phyloP scores from a whole-genome alignment of 2,329 filamentous ascomycete species.

The Chrysoporthe austroafricana region DNA sequence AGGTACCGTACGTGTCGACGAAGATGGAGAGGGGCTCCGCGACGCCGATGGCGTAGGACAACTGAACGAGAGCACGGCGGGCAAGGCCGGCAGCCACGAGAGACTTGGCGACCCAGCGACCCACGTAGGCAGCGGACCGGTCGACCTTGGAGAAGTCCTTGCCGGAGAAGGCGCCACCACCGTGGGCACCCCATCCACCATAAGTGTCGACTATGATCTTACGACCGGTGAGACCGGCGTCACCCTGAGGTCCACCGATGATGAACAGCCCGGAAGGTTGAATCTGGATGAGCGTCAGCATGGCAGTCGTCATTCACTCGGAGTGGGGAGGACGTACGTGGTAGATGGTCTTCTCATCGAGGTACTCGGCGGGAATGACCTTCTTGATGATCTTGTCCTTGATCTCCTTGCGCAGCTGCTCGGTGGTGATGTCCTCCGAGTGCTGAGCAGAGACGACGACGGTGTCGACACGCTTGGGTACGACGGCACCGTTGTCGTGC shows the following conservation, averaged over 20 bases:
- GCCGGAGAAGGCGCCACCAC: constrained; percentile 99
- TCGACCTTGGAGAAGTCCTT: constrained; percentile 99
- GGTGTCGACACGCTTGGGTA: constrained; percentile 92
- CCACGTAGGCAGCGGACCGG: constrained; percentile 95
- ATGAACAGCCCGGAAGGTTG: constrained; percentile 99
- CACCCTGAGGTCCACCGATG: constrained; percentile 98
- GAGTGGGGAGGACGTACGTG: constrained; percentile 67
- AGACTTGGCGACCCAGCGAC: constrained; percentile 98
- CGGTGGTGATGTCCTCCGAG: constrained; percentile 80
- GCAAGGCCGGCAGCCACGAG: constrained; percentile 86
- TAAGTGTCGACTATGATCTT: constrained; percentile 99
- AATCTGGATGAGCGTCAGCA: constrained; percentile 54
- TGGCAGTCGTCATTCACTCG: not conserved
- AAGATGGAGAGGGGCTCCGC: constrained; percentile 97
- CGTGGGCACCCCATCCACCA: constrained; percentile 99
- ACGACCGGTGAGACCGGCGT: constrained; percentile 95
- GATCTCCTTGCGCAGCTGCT: constrained; percentile 88
- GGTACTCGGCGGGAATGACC: constrained; percentile 88
- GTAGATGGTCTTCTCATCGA: constrained; percentile 93
- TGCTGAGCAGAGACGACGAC: constrained; percentile 97
- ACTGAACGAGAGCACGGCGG: constrained; percentile 92
- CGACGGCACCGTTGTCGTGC: constrained; percentile 91
- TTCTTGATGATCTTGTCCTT: constrained; percentile 92
- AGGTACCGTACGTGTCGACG: constrained; percentile 97
- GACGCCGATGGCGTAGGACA: constrained; percentile 99